Conservation (phyloP, 2,329 filamentous ascomycete species). For the Alternaria dauci region DNA sequence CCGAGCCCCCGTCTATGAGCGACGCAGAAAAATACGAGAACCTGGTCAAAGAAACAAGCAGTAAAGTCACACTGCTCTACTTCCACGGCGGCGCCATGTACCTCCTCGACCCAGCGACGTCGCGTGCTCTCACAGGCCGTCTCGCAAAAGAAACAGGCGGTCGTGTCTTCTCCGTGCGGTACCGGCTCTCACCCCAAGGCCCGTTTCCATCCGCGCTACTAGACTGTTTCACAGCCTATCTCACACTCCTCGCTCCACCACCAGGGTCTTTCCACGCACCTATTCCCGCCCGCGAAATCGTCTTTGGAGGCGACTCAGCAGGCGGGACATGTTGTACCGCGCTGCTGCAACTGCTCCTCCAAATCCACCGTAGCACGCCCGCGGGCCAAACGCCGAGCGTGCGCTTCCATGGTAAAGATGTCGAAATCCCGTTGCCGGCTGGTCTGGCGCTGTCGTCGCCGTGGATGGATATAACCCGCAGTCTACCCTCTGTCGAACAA, state of each 20-base stretch:
- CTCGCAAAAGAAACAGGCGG: conserved; percentile 73
- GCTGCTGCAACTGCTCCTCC: conserved; percentile 73
- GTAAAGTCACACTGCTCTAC: conserved; percentile 72
- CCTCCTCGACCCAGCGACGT: conserved; percentile 73
- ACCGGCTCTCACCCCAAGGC: conserved; percentile 76
- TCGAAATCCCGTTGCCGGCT: conserved; percentile 71
- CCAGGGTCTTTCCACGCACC: conserved; percentile 71
- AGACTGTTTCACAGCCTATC: conserved; percentile 76
- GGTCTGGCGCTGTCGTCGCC: conserved; percentile 67
- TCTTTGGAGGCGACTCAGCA: conserved; percentile 78
- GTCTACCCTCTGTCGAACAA: conserved; percentile 63
- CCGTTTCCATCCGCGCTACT: conserved; percentile 78
- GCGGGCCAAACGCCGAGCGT: conserved; percentile 58
- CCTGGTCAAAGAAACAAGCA: conserved; percentile 73
- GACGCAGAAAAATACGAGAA: conserved; percentile 71
- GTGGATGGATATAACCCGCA: conserved; percentile 76
- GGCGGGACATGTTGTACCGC: conserved; percentile 75
- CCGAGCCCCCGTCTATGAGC: conserved; percentile 61
- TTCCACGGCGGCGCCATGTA: conserved; percentile 81
- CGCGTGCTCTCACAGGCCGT: conserved; percentile 66
- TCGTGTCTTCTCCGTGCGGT: conserved; percentile 75
- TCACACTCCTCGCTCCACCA: conserved; percentile 76
- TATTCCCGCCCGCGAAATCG: conserved; percentile 70
- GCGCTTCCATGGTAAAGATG: conserved; percentile 66
- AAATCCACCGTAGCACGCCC: conserved; percentile 60